Base-by-base conservation (phyloP, 78 protist genomes). In the Dictyostelium firmibasis region DNA sequence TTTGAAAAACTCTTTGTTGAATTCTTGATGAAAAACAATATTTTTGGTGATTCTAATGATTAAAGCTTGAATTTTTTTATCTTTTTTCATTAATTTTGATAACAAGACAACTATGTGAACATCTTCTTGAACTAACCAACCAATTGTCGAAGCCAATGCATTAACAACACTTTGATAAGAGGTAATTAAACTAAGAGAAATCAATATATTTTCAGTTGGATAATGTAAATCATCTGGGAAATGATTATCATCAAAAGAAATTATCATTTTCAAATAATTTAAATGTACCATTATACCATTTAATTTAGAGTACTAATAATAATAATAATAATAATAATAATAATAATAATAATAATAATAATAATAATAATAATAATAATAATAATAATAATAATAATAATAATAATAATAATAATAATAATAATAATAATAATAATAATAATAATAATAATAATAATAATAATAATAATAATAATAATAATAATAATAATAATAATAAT, bases 261-360 rank as follows among this genome's bases (percentile, higher is more conserved):
- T 27, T 16, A 72, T 72, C 44, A 33, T 72, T 72, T 72, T 72
- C 7, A 72, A 33, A 72, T 33, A 72, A 13, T 33, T 18, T 33
- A 72, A 72, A 72, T 72, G 79, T 11, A 72, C 44, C 79, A 72
- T 72, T 16, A 72, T 72, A 16, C 79, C 79, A 72, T 72, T 72
- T 72, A 72, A 18, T 33, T 72, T 27, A 29, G 79, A 72, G 20
- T 72, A 72, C 79, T 72, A 33, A 33, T 13, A 7, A 33, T 27
- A 25, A 29, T 70, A 31, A 70, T 25, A 31, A 18, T 72, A 5
- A 27, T 31, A 31, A 29, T 69, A 29, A n/a, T n/a, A n/a, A n/a
- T n/a, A n/a, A n/a, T n/a, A n/a, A n/a, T n/a, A n/a, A n/a, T n/a
- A n/a, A n/a, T n/a, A n/a, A n/a, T n/a, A n/a, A n/a, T n/a, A n/a